Evolutionary conservation across 768 basidiomycete species (phyloP).

Genomic region (Hygrophorus russula): DNA sequence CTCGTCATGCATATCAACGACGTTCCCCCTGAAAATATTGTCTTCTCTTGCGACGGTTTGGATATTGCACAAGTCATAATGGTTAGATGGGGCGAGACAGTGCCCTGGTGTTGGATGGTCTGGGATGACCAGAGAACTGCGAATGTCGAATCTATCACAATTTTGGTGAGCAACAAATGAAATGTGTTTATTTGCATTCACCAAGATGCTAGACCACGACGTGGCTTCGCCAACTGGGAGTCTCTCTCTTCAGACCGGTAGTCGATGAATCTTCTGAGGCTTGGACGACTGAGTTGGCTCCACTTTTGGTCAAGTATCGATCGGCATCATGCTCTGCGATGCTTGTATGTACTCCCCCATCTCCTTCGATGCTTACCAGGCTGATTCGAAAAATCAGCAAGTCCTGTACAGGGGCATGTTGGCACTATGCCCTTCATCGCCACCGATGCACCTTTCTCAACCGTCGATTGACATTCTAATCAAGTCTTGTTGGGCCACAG

Average conservation of each 20-base stretch:
- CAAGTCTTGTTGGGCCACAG: constrained; percentile 17
- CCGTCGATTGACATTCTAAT: constrained; percentile 15
- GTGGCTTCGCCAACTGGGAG: constrained; percentile 38
- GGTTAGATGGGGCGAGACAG: constrained; percentile 43
- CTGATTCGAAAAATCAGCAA: constrained; percentile 12
- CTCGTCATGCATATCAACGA: constrained; percentile 22
- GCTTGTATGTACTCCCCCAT: constrained; percentile 10
- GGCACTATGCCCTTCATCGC: background rate
- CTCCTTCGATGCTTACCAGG: background rate
- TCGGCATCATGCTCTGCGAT: constrained; percentile 14
- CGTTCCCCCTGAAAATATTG: constrained; percentile 8
- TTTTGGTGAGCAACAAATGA: constrained; percentile 28
- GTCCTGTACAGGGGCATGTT: constrained; percentile 14
- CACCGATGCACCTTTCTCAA: background rate
- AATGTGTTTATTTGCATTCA: background rate
- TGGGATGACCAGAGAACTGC: constrained; percentile 47
- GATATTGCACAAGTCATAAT: constrained; percentile 38
- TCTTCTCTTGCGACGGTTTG: constrained; percentile 15
- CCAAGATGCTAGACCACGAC: constrained; percentile 30
- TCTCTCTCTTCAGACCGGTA: constrained; percentile 1
- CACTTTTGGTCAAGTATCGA: constrained; percentile 5
- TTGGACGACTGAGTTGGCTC: background rate
- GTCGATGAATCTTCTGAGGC: background rate
- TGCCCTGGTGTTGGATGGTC: constrained; percentile 55
- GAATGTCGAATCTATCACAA: constrained; percentile 35